Evolutionary conservation across 2,329 filamentous ascomycete genomes (phyloP).

Genomic region (Xylariaceae sp.): DNA sequence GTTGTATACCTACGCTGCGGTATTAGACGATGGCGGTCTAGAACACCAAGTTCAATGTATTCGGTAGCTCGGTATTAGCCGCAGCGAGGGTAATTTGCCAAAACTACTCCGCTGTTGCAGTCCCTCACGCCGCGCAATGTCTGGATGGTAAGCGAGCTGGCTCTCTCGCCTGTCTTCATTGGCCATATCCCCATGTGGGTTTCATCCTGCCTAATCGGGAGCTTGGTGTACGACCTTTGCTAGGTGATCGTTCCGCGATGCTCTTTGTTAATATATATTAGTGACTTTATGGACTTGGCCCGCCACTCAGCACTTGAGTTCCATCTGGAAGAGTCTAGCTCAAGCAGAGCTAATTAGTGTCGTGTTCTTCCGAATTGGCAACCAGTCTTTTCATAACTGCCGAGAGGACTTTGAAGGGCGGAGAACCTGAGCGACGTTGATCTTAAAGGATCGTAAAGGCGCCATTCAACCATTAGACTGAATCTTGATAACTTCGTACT

Average conservation of each 20-base stretch:
- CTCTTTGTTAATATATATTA: background rate
- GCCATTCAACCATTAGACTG: background rate
- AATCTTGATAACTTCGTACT: background rate
- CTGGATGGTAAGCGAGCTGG: constrained; percentile 3
- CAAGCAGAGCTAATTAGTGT: background rate
- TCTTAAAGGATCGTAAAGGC: background rate
- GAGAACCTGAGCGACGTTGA: background rate
- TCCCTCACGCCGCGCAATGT: background rate
- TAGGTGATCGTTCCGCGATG: background rate
- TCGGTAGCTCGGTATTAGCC: background rate
- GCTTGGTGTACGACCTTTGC: constrained; percentile 3
- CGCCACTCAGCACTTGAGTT: background rate
- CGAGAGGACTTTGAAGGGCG: background rate
- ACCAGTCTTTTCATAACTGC: background rate
- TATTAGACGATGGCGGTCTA: background rate
- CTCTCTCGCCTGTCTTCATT: background rate
- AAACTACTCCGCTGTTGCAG: background rate
- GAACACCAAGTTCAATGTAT: background rate
- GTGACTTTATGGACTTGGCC: background rate
- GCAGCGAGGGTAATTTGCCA: background rate
- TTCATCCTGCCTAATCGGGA: constrained; percentile 4
- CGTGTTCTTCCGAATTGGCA: background rate
- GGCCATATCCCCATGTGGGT: background rate
- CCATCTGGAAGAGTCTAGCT: background rate
- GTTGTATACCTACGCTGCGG: no score